Percentiles rank a stretch among this genome's conserved stretches.
Evolutionary conservation across 768 basidiomycete species (phyloP).

Genomic region (Rhodosporidiobolus odoratus): DNA sequence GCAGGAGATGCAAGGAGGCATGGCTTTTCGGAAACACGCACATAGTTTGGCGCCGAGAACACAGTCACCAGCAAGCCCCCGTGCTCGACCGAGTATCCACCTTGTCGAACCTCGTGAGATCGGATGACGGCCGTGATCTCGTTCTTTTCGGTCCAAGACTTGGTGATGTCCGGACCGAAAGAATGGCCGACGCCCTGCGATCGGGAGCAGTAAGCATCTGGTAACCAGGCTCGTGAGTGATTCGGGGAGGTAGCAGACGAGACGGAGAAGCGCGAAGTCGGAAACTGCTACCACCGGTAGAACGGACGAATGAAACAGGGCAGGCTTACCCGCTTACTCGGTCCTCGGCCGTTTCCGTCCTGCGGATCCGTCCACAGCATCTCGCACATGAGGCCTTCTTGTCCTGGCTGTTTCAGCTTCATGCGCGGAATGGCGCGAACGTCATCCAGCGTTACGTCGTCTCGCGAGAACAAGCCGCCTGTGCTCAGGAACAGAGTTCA

Average conservation of each 20-base stretch:
- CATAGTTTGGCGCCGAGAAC: slow-evolving; percentile 89
- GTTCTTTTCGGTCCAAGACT: slow-evolving; percentile 39
- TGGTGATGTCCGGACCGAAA: slow-evolving; percentile 65
- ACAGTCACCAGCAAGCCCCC: slow-evolving; percentile 91
- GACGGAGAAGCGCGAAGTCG: not conserved
- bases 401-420: slow-evolving; percentile 76
- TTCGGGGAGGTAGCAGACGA: not conserved
- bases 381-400: slow-evolving; percentile 88
- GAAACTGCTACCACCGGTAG: slow-evolving; percentile 14
- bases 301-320: slow-evolving; percentile 5
- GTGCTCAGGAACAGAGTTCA: too few species aligned
- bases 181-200: slow-evolving; percentile 83
- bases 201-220: slow-evolving; percentile 20
- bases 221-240: too few species aligned
- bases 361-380: slow-evolving; percentile 77
- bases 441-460: slow-evolving; percentile 88
- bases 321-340: slow-evolving; percentile 78
- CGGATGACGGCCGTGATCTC: slow-evolving; percentile 67
- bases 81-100: slow-evolving; percentile 92
- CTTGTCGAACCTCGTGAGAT: slow-evolving; percentile 89
- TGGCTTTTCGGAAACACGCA: too few species aligned
- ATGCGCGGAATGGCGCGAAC: slow-evolving; percentile 80
- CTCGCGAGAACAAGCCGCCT: slow-evolving; percentile 91
- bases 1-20: slow-evolving; percentile 13
- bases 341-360: slow-evolving; percentile 76